Evolutionary conservation across 2,329 filamentous ascomycete species (phyloP), one percentile per base, ranked within the genome.

Genomic region (Ceratocystiopsis minuta): DNA sequence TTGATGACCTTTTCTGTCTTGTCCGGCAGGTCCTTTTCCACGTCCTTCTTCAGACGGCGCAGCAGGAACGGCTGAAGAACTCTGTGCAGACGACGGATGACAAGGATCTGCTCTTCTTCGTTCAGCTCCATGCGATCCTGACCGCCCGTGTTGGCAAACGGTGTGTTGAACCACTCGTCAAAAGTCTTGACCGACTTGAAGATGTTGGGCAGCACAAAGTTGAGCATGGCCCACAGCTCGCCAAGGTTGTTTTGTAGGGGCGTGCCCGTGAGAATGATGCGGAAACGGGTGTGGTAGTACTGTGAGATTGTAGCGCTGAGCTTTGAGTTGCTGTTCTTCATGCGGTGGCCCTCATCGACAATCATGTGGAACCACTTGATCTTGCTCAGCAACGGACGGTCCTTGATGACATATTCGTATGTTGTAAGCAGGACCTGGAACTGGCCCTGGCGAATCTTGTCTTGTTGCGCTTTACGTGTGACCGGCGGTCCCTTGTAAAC

Each of bases 351-450:
- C 67, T 98, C 90, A 54, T 98, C 90, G 50, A 98, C 90, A 53
- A 98, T 96, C 90, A 98, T 96, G 64, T 98, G 90, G 53, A 95
- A 80, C 90, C 90, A 98, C 63, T 96, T 96, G 63, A 98, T 88
- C 68, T 96, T 96, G 67, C 84, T 92, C 13, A 98, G 66, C 51
- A 98, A 70, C 0, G 88, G 88, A 33, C 90, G 78, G 55, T 98
- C 90, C 65, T 96, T 98, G 72, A 98, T 98, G 62, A 98, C 92
- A 64, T 96, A 98, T 60, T 98, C 90, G 63, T 98, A 98, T 0
- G 90, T 98, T 2, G 90, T 98, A 45, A 98, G 71, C 12, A 98
- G 66, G 39, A 98, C 90, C 59, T 98, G 90, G 71, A 98, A 98
- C 43, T 83, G 77, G 38, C 88, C 87, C 61, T 85, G 88, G 40